These are phyloP conservation scores for Phyllosticta capitalensis DNA, from an alignment of 2,329 filamentous ascomycete species.

Conservation along the genomic window DNA sequence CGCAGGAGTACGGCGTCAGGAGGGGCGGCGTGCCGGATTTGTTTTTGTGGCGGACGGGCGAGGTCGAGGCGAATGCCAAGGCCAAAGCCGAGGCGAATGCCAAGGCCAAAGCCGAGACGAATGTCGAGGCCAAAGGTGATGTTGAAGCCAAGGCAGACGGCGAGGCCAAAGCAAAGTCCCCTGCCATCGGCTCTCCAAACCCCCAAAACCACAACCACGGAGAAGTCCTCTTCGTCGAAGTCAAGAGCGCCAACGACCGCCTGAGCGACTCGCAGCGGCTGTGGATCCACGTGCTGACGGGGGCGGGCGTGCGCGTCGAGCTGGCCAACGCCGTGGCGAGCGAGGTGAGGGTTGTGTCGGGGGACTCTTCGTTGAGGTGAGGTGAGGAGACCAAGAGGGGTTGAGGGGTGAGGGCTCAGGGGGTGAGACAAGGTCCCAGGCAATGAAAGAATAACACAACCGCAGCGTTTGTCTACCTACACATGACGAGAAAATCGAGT, in stretches of 20 bases:
- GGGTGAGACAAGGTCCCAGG: no score
- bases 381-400: neutral
- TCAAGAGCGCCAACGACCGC: conserved; percentile 65
- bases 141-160: neutral
- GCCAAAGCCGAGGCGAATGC: conserved; percentile 16
- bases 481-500: no score
- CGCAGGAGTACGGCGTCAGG: conserved; percentile 82
- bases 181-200: no score
- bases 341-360: conserved; percentile 33
- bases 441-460: no score
- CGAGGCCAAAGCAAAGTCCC: no score
- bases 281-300: conserved; percentile 89
- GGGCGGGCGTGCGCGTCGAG: conserved; percentile 77
- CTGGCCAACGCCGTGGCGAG: conserved; percentile 58
- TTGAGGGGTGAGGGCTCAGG: neutral
- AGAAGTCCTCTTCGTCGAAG: conserved; percentile 57
- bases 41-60: conserved; percentile 64
- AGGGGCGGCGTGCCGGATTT: conserved; percentile 87
- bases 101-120: conserved; percentile 29
- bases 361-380: neutral
- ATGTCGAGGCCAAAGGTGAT: neutral
- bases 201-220: neutral
- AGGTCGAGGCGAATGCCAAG: conserved; percentile 18
- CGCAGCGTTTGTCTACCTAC: no score
- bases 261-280: conserved; percentile 91